Evolutionary conservation across 805 yeast species (phyloP).

Genomic region (Kazachstania kunashirensis): DNA sequence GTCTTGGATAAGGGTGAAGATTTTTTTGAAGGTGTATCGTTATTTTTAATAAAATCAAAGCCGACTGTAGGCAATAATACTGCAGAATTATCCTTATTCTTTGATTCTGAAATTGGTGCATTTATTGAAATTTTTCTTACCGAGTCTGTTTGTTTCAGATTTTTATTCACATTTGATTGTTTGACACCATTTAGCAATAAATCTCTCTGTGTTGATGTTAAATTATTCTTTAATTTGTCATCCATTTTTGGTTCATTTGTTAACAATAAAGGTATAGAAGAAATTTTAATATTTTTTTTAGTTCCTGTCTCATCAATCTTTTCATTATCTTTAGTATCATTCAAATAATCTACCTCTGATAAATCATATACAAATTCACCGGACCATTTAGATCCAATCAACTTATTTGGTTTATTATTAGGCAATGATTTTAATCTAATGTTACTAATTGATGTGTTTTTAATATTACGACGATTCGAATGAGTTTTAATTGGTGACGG

Average conservation of each 20-base stretch:
- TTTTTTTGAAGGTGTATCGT: conserved; percentile 16
- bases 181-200: conserved; percentile 10
- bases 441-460: too few species aligned
- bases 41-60: conserved; percentile 24
- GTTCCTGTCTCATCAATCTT: too few species aligned
- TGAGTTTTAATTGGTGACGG: conserved; percentile 21
- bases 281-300: too few species aligned
- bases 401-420: not conserved
- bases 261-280: too few species aligned
- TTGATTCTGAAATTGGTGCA: not conserved
- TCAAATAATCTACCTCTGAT: too few species aligned
- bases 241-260: too few species aligned
- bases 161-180: not conserved
- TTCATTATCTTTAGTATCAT: too few species aligned
- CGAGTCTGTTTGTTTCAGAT: not conserved
- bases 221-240: too few species aligned
- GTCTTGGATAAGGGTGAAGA: not conserved
- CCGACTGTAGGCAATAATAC: conserved; percentile 23
- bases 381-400: conserved; percentile 21
- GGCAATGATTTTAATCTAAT: not conserved
- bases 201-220: conserved; percentile 12
- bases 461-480: too few species aligned
- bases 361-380: conserved; percentile 25
- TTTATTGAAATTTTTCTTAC: not conserved
- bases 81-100: conserved; percentile 4